Base-by-base conservation (phyloP, 1,284 basidiomycete species). In the Melanopsichium pennsylvanicum region DNA sequence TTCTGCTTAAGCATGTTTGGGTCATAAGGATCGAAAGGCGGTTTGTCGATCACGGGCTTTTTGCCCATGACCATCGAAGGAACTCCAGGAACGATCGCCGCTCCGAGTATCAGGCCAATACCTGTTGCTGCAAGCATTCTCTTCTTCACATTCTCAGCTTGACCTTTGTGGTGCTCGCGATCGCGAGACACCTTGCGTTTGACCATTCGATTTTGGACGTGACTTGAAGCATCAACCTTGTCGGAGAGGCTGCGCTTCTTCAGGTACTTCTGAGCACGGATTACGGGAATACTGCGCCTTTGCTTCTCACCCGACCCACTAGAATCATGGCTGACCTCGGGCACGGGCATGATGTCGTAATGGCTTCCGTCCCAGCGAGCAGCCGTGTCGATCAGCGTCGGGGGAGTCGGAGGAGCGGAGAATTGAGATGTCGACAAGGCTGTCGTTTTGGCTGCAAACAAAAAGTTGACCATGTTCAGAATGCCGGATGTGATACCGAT, bases 1-100 rank as follows among this genome's bases (percentile, higher is more conserved):
- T 49, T 54, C 2, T 52, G 54, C 38, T 50, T 49, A 32, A 68
- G 49, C 2, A 68, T 49, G 25, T 52, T 37, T 2, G 58, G 45
- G 29, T 68, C 54, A 29, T 68, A 61, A 13, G 64, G 64, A 36
- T 68, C 33, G 45, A 61, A 68, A 13, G 58, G 64, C n/a, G 58
- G 43, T 16, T 42, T 29, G 6, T 57, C 48, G 19, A 19, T 25
- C 3, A 42, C 18, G 4, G 18, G 23, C 6, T 37, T 9, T 21
- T 44, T 48, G 9, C 34, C 32, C 16, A 4, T 35, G 19, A 68
- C 12, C 12, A 26, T 18, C 2, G 16, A 21, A 5, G 29, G 10
- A 3, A 55, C 11, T 2, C 49, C 54, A 0, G 64, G 58, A 8
- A 54, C 22, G 9, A 68, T 0, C 10, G 31, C 21, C 1, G 26